A percentile compares a stretch with the other conserved stretches of the same genome.
phyloP scores from a whole-genome alignment of 371 early-diverging fungal genomes.

The Rhizomucor miehei region DNA sequence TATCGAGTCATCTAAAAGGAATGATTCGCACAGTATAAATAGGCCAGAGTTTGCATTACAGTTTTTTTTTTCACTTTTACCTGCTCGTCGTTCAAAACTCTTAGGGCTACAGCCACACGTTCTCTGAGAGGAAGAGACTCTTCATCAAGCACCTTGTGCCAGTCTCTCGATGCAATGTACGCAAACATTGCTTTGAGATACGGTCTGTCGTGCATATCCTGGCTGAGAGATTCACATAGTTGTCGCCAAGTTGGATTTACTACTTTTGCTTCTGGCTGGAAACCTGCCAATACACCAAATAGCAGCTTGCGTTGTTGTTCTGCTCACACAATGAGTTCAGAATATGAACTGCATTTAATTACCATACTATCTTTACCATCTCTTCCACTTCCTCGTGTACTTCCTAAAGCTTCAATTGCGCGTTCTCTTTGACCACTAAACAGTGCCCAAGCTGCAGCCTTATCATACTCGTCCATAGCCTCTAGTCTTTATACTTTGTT shows the following conservation, averaged over 20 bases:
- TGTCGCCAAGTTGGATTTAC: slow-evolving; percentile 56
- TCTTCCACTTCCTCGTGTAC: slow-evolving; percentile 24
- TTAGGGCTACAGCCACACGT: slow-evolving; percentile 73
- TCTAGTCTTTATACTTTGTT: slow-evolving; percentile 48
- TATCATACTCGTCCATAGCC: slow-evolving; percentile 63
- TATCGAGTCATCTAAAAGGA: slow-evolving; percentile 49
- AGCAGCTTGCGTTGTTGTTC: slow-evolving; percentile 78
- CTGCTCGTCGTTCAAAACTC: slow-evolving; percentile 73
- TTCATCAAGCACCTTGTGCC: slow-evolving; percentile 66
- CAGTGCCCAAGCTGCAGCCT: slow-evolving; percentile 85
- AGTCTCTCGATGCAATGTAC: slow-evolving; percentile 72
- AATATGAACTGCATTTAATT: too few species aligned
- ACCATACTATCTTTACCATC: too few species aligned
- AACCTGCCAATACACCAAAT: slow-evolving; percentile 74
- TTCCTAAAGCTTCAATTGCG: slow-evolving; percentile 71
- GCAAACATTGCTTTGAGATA: slow-evolving; percentile 79
- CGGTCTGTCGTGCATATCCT: slow-evolving; percentile 63
- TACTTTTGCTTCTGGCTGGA: slow-evolving; percentile 28
- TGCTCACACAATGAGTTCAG: slow-evolving; percentile 13
- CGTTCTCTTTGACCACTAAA: slow-evolving; percentile 75
- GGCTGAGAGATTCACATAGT: slow-evolving; percentile 59
- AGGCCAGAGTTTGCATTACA: too few species aligned
- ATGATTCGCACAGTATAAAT: too few species aligned
- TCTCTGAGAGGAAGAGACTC: slow-evolving; percentile 64
- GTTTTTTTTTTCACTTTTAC: slow-evolving; percentile 18